phyloP scores from a whole-genome alignment of 257 asterid genomes.

The Nicotiana benthamiana region DNA sequence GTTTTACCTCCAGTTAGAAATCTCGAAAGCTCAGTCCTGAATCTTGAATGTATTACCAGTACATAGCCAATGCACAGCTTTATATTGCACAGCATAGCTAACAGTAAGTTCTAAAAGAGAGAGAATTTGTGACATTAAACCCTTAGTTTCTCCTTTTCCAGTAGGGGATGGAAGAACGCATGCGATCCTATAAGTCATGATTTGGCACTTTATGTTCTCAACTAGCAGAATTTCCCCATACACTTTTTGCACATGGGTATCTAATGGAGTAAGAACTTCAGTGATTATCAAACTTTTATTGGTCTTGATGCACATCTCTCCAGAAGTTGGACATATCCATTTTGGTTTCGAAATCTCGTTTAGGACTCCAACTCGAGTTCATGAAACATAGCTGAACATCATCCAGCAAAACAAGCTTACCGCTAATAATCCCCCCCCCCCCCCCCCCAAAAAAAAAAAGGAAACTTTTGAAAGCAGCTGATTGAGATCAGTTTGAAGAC shows the following conservation, averaged over 20 bases:
- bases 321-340: background rate
- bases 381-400: background rate
- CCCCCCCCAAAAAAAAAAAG: background rate
- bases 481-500: background rate
- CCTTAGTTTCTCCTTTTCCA: background rate
- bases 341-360: background rate
- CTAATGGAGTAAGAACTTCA: slow-evolving; percentile 1
- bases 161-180: background rate
- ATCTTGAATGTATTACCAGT: background rate
- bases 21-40: background rate
- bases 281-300: background rate
- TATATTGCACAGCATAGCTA: background rate
- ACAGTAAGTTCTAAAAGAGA: background rate
- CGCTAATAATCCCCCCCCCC: background rate
- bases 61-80: background rate
- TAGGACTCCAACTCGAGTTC: background rate
- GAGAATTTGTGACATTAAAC: background rate
- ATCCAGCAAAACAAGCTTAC: background rate
- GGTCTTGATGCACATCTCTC: background rate
- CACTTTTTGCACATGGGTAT: background rate
- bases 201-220: background rate
- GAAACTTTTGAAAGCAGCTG: background rate
- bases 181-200: background rate
- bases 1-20: background rate
- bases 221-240: background rate